Evolutionary conservation across 345 rosid genomes (phyloP), one percentile per base, ranked within the genome.

Genomic region (Populus simonii): DNA sequence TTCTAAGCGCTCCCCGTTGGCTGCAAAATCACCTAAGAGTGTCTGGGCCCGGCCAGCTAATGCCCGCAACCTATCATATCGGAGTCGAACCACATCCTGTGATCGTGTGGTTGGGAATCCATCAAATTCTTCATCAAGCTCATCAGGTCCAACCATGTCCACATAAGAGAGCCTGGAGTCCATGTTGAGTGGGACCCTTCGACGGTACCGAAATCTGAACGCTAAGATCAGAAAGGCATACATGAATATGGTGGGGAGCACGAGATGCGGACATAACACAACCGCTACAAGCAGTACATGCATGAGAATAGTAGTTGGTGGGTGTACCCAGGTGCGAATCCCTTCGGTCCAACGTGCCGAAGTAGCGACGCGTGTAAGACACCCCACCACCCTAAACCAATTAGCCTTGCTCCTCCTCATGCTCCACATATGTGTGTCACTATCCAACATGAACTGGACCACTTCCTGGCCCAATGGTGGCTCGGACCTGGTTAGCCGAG

Each of bases 361-460:
- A 71, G 87, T 79, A 0, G 92, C 95, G 0, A 86, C 90, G 7
- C 89, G 91, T 53, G 95, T 80, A 78, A 94, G 83, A 71, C 91
- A 92, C 25, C 92, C 88, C 39, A 91, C 89, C 9, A 90, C 89
- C 55, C 97, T 84, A 79, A 89, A 92, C 98, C 98, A 94, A 73
- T 94, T 92, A 0, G 95, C 97, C 85, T 92, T 92, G 88, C 95
- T 94, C 73, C 89, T 84, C 80, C 98, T 87, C 96, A 94, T 86
- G 86, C 98, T 94, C 97, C 96, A 94, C 82, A 89, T 81, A 81
- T 94, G 97, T 8, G 90, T 88, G 75, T 94, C 98, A 29, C 87
- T 85, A 61, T 94, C 98, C 39, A 94, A 72, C 94, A 92, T 83
- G 84, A 75, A 91, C 23, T 90, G 97, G 25, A 92, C 98, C 81